phyloP scores from a whole-genome alignment of 768 basidiomycete genomes.

The Chalciporus piperatus region DNA sequence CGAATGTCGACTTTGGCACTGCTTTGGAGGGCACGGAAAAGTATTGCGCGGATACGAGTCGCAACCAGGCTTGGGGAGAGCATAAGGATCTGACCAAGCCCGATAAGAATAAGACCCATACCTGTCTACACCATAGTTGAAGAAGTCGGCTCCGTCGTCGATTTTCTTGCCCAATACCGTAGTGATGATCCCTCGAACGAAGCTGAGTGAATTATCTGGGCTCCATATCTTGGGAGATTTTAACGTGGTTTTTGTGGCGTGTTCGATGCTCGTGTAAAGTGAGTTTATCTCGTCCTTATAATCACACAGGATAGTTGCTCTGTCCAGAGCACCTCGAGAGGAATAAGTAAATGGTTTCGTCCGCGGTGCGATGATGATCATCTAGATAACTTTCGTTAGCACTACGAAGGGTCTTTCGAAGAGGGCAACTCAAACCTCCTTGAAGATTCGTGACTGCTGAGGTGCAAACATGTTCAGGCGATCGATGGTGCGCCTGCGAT shows the following conservation, averaged over 20 bases:
- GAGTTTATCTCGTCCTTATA: slow-evolving; percentile 13
- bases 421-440: slow-evolving; percentile 11
- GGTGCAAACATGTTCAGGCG: slow-evolving; percentile 22
- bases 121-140: slow-evolving; percentile 25
- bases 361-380: slow-evolving; percentile 13
- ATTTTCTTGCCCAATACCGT: slow-evolving; percentile 12
- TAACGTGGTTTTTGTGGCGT: slow-evolving; percentile 1
- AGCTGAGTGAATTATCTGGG: slow-evolving; percentile 9
- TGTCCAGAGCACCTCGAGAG: slow-evolving; percentile 1
- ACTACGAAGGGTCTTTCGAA: background rate
- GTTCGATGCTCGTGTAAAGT: slow-evolving; percentile 10
- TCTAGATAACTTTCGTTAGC: slow-evolving; percentile 1
- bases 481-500: slow-evolving; percentile 8
- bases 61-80: slow-evolving; percentile 25
- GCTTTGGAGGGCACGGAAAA: slow-evolving; percentile 34
- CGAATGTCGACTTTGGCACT: slow-evolving; percentile 18
- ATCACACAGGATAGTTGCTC: slow-evolving; percentile 9
- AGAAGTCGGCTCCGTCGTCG: slow-evolving; percentile 9
- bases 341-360: slow-evolving; percentile 12
- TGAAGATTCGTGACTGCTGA: slow-evolving; percentile 19
- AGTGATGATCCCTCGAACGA: slow-evolving; percentile 14
- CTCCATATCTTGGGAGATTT: slow-evolving; percentile 19
- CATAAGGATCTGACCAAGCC: too few species aligned
- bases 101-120: too few species aligned
- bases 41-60: slow-evolving; percentile 39